Evolutionary conservation across 176 grass and related monocot species (phyloP), one percentile per base, ranked within the genome.

Genomic region (Hsuehochloa calcarea): DNA sequence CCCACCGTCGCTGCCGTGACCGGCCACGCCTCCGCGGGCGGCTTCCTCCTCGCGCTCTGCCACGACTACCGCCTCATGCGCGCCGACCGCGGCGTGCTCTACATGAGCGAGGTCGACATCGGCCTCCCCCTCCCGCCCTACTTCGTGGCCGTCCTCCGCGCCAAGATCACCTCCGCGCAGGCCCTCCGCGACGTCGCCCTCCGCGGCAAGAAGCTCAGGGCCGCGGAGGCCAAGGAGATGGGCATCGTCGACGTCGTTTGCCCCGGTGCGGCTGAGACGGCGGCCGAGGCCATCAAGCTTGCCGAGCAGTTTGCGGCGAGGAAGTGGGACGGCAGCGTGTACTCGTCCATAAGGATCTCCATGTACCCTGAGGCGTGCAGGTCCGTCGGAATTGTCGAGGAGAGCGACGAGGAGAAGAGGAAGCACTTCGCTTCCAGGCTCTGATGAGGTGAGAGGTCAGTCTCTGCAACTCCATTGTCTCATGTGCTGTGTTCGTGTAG

Each of bases 81-180:
- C 71, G 90, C 85, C 19, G 95, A 97, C 74, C 90, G 95, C 34
- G 95, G 92, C 37, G 88, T 97, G 83, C 72, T 98, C 39, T 98
- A 97, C 80, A 93, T 95, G 95, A 97, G 92, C 91, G 95, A 98
- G 89, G 27, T 95, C 56, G 93, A 98, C 88, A 95, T 95, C 84
- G 93, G 95, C 52, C 76, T 97, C 65, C 84, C 86, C 34, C 83
- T 98, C 71, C 74, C 90, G 65, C 82, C 92, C 60, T 95, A 91
- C 82, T 84, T 98, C 81, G 43, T 86, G 51, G 39, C 89, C 54
- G 0, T 93, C 45, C 64, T 98, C 79, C 87, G 85, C 61, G 80
- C 89, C 22, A 97, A 97, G 91, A 92, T 95, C 85, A 68, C 91
- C 35, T 46, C 85, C 44, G 70, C 61, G 73, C 76, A 92, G 47